Evolutionary conservation across 768 basidiomycete genomes (phyloP).

Genomic region (Lanmaoa pseudosensibilis): DNA sequence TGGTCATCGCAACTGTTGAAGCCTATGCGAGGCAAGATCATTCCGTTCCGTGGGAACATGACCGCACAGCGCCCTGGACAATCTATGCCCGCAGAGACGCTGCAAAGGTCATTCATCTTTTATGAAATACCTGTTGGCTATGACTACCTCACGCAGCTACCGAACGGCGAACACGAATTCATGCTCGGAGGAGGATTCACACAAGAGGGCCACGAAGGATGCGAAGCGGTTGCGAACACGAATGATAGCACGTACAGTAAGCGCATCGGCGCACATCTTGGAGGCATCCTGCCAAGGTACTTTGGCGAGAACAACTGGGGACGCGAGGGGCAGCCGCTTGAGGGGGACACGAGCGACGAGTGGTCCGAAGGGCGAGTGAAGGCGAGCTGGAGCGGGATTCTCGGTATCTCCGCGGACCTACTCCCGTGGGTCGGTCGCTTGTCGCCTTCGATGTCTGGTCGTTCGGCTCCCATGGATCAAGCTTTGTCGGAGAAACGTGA

Average conservation of each 20-base stretch:
- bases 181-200: conserved; percentile 64
- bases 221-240: conserved; percentile 38
- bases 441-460: conserved; percentile 46
- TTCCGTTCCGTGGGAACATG: conserved; percentile 63
- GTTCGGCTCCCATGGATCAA: conserved; percentile 26
- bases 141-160: conserved; percentile 71
- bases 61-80: conserved; percentile 59
- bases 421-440: conserved; percentile 74
- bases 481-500: not conserved
- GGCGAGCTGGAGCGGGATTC: conserved; percentile 61
- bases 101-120: conserved; percentile 55
- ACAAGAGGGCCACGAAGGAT: conserved; percentile 30
- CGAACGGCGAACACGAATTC: conserved; percentile 45
- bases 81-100: conserved; percentile 36
- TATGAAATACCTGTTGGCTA: conserved; percentile 44
- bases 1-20: conserved; percentile 74
- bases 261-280: conserved; percentile 37
- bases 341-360: conserved; percentile 5
- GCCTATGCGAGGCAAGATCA: conserved; percentile 58
- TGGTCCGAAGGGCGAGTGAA: conserved; percentile 51
- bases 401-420: conserved; percentile 61
- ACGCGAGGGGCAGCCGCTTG: conserved; percentile 25
- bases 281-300: conserved; percentile 49
- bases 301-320: conserved; percentile 52
- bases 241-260: conserved; percentile 39